A percentile compares a stretch with the other conserved stretches of the same genome.
These are phyloP conservation scores for Paraglomus brasilianum DNA, from an alignment of 192 early-diverging fungal species.

Conservation along the genomic window DNA sequence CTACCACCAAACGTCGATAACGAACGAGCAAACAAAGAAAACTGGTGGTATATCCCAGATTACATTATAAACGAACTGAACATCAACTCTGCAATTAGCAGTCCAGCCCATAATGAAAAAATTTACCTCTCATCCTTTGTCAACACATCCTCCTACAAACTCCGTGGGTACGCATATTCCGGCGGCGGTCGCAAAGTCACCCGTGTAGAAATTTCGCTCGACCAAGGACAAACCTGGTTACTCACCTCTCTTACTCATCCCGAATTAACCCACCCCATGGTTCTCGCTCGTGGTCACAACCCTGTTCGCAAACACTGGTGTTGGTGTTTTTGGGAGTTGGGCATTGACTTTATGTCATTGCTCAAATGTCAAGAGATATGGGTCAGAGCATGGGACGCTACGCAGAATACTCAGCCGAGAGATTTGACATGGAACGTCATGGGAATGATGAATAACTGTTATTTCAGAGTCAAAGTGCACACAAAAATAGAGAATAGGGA, in stretches of 20 bases:
- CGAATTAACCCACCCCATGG: constrained; percentile 26
- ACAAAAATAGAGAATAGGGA: constrained; percentile 21
- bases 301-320: constrained; percentile 51
- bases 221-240: constrained; percentile 79
- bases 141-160: constrained; percentile 34
- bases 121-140: constrained; percentile 15
- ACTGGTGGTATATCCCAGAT: constrained; percentile 54
- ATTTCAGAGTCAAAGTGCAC: constrained; percentile 54
- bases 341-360: constrained; percentile 38
- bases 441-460: constrained; percentile 78
- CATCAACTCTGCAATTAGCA: constrained; percentile 73
- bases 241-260: constrained; percentile 57
- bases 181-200: constrained; percentile 73
- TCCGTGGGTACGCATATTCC: constrained; percentile 79
- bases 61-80: constrained; percentile 78
- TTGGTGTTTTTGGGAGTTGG: constrained; percentile 61
- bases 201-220: constrained; percentile 79
- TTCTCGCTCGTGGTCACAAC: neutral
- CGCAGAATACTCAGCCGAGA: constrained; percentile 59
- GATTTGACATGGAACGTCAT: constrained; percentile 67
- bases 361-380: constrained; percentile 48
- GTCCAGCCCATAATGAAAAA: constrained; percentile 57
- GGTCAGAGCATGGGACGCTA: constrained; percentile 64
- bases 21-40: constrained; percentile 47
- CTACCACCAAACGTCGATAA: constrained; percentile 68